Conservation (phyloP, 2,329 filamentous ascomycete species). For the Helminthosporium solani region DNA sequence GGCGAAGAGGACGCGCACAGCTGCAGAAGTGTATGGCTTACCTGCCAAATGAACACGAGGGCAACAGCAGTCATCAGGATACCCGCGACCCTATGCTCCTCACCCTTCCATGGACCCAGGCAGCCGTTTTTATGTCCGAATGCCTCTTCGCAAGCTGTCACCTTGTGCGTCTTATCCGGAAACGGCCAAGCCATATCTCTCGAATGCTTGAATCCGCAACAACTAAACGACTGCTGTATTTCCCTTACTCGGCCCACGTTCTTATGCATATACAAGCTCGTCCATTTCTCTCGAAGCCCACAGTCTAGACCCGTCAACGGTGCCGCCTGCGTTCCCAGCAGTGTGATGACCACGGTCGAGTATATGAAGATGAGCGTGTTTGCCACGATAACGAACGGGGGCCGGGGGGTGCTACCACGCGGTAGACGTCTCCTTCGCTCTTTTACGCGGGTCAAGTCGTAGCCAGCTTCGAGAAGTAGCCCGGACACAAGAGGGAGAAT, state of each 20-base stretch:
- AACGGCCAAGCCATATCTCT: constrained; percentile 65
- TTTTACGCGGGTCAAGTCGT: constrained; percentile 36
- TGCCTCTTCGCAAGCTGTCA: constrained; percentile 48
- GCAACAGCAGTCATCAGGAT: constrained; percentile 55
- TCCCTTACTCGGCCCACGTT: constrained; percentile 53
- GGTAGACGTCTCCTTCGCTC: constrained; percentile 27
- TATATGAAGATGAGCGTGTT: constrained; percentile 45
- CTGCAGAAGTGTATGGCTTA: constrained; percentile 9
- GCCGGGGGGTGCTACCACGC: constrained; percentile 37
- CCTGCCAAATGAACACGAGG: constrained; percentile 40
- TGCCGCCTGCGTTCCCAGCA: constrained; percentile 46
- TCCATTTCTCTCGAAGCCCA: constrained; percentile 59
- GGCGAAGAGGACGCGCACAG: neutral
- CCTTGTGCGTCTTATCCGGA: constrained; percentile 35
- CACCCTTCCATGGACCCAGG: constrained; percentile 56
- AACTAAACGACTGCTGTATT: constrained; percentile 66
- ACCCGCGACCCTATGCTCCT: constrained; percentile 56
- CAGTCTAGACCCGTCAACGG: constrained; percentile 51
- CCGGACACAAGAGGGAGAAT: constrained; percentile 47
- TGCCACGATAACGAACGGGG: constrained; percentile 41
- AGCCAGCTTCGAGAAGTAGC: constrained; percentile 44
- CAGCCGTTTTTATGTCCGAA: constrained; percentile 55
- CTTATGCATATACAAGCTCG: constrained; percentile 53
- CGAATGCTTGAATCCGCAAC: constrained; percentile 63
- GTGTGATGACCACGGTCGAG: constrained; percentile 47